These are phyloP conservation scores for Halocafeteria seosinensis DNA, from an alignment of 108 stramenopile species.

Conservation along the genomic window DNA sequence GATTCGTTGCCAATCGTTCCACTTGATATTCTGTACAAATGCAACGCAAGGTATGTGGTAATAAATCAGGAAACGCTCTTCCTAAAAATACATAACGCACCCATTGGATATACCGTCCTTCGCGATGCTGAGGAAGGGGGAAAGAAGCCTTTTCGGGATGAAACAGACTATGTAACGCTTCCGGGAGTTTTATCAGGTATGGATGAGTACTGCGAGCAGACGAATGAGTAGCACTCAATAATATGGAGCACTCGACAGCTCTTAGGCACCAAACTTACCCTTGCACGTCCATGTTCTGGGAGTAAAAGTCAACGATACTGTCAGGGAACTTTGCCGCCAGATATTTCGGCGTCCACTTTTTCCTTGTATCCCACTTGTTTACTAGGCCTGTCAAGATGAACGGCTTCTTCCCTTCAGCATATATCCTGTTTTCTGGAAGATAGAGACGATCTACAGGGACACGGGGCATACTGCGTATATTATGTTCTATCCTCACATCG, in stretches of 20 bases:
- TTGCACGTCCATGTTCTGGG: neutral
- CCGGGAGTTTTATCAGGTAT: neutral
- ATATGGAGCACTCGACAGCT: too few relatives aligned
- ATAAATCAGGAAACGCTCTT: too few relatives aligned
- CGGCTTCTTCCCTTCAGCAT: neutral
- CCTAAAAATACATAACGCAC: too few relatives aligned
- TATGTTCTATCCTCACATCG: too few relatives aligned
- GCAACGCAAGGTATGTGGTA: too few relatives aligned
- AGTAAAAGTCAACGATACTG: neutral
- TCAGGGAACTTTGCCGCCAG: neutral
- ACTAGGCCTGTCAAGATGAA: neutral
- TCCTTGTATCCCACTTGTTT: neutral
- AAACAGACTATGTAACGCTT: too few relatives aligned
- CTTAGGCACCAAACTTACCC: too few relatives aligned
- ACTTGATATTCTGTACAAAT: slow-evolving; percentile 7
- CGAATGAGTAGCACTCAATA: too few relatives aligned
- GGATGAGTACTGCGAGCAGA: too few relatives aligned
- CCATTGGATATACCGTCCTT: too few relatives aligned
- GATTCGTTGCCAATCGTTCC: neutral
- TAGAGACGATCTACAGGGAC: neutral
- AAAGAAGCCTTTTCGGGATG: too few relatives aligned
- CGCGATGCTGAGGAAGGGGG: too few relatives aligned
- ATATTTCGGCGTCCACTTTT: neutral
- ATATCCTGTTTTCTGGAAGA: neutral
- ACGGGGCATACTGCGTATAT: neutral